Evolutionary conservation across 345 rosid genomes (phyloP).

Genomic region (Citrus inodora): DNA sequence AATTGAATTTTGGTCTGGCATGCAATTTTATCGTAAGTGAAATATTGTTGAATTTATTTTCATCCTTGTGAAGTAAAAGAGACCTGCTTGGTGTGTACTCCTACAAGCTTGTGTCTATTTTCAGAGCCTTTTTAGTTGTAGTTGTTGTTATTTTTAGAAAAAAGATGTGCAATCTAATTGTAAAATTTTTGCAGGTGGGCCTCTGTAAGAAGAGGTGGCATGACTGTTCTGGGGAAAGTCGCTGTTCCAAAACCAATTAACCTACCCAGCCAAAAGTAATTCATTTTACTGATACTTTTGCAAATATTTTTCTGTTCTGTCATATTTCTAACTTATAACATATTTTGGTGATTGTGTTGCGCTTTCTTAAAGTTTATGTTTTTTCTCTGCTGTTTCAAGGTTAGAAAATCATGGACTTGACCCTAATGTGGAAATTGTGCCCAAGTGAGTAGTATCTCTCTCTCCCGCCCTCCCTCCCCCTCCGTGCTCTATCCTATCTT

Average conservation of each 20-base stretch:
- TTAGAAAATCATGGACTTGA: constrained; percentile 96
- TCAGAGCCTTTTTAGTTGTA: not conserved
- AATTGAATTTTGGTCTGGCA: not conserved
- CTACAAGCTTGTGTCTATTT: not conserved
- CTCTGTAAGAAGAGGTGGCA: constrained; percentile 78
- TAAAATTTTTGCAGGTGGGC: constrained; percentile 55
- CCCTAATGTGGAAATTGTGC: constrained; percentile 96
- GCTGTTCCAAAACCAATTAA: constrained; percentile 97
- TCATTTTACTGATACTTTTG: not conserved
- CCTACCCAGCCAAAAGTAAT: constrained; percentile 96
- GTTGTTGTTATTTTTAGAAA: no score
- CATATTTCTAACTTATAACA: constrained; percentile 5
- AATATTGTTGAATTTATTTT: not conserved
- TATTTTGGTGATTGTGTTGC: not conserved
- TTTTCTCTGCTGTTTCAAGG: constrained; percentile 50
- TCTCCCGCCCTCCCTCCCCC: not conserved
- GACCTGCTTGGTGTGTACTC: not conserved
- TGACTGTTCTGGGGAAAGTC: constrained; percentile 94
- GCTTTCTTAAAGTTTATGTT: not conserved
- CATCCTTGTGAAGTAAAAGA: not conserved
- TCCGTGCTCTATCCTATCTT: not conserved
- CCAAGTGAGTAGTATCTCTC: constrained; percentile 65
- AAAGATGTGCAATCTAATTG: not conserved
- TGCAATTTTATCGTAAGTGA: not conserved
- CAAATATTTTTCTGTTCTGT: not conserved